Percentiles rank a stretch among this genome's conserved stretches.
Evolutionary conservation across 1,139 yeast genomes (phyloP).

Genomic region (Nadsonia starkeyi-henricii): DNA sequence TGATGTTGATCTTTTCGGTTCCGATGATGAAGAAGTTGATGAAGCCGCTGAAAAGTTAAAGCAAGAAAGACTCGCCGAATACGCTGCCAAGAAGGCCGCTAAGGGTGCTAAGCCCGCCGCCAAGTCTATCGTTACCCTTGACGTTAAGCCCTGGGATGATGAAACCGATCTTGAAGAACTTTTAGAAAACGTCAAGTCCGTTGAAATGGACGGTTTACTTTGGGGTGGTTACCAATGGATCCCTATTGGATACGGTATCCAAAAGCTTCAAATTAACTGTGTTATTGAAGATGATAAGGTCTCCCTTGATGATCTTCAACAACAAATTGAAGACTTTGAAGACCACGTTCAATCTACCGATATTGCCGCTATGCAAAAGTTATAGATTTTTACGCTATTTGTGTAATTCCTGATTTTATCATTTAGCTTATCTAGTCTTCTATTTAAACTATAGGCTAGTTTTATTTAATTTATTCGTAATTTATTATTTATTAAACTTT

Average conservation of each 20-base stretch:
- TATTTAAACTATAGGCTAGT: conserved; percentile 2
- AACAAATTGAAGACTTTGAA: conserved; percentile 80
- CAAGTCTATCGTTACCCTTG: conserved; percentile 90
- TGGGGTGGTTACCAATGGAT: conserved; percentile 98
- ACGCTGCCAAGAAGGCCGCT: conserved; percentile 94
- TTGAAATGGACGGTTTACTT: conserved; percentile 80
- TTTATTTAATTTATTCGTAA: not conserved
- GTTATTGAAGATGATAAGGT: conserved; percentile 97
- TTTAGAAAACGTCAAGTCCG: conserved; percentile 69
- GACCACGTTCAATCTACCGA: conserved; percentile 99
- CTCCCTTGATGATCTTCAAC: conserved; percentile 82
- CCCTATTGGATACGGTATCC: conserved; percentile 98
- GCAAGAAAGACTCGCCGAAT: conserved; percentile 95
- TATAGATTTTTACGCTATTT: conserved; percentile 35
- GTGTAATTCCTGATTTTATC: no score
- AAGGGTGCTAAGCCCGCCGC: conserved; percentile 98
- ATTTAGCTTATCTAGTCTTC: no score
- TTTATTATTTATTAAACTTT: no score
- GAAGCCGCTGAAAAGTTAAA: conserved; percentile 94
- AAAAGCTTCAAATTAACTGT: conserved; percentile 96
- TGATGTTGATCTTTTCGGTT: conserved; percentile 90
- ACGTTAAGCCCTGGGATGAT: conserved; percentile 99
- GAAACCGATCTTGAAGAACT: conserved; percentile 90
- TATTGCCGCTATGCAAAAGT: conserved; percentile 95
- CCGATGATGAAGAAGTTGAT: conserved; percentile 86